Conservation (phyloP, 2,329 filamentous ascomycete genomes). For the Lecanosticta acicola region DNA sequence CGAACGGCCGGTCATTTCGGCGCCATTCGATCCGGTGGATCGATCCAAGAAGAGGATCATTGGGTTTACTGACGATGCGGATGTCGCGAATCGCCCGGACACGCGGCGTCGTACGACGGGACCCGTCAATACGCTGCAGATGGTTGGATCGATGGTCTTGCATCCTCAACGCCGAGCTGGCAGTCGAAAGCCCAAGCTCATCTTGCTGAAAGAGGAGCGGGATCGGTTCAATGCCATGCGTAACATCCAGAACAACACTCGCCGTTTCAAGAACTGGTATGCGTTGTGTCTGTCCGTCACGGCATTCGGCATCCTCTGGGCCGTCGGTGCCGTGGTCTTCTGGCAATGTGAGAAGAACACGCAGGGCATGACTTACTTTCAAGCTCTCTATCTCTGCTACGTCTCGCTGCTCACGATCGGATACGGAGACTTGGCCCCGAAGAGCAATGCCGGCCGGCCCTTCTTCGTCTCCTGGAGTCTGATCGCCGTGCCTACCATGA, state of each 20-base stretch:
- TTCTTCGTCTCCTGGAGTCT: constrained; percentile 95
- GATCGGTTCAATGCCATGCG: constrained; percentile 54
- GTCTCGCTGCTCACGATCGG: constrained; percentile 78
- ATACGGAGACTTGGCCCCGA: constrained; percentile 73
- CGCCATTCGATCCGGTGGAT: constrained; percentile 11
- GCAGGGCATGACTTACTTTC: constrained; percentile 64
- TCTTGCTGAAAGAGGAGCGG: constrained; percentile 51
- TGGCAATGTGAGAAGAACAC: constrained; percentile 52
- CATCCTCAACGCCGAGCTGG: constrained; percentile 12
- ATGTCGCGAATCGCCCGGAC: not conserved
- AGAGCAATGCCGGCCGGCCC: constrained; percentile 70
- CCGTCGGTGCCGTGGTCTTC: constrained; percentile 73
- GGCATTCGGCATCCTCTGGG: constrained; percentile 71
- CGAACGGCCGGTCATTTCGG: constrained; percentile 12
- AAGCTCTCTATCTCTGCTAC: constrained; percentile 81
- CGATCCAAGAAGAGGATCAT: constrained; percentile 7
- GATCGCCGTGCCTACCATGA: constrained; percentile 80
- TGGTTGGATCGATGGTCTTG: constrained; percentile 16
- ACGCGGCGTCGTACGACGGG: not conserved
- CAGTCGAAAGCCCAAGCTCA: constrained; percentile 40
- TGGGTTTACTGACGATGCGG: constrained; percentile 11
- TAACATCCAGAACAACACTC: constrained; percentile 63
- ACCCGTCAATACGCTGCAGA: constrained; percentile 14
- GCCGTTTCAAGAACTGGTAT: constrained; percentile 65
- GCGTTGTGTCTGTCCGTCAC: constrained; percentile 62